Percentiles rank a stretch among this genome's conserved stretches.
phyloP scores from a whole-genome alignment of 176 grass and related monocot genomes.

The Metroxylon sagu region DNA sequence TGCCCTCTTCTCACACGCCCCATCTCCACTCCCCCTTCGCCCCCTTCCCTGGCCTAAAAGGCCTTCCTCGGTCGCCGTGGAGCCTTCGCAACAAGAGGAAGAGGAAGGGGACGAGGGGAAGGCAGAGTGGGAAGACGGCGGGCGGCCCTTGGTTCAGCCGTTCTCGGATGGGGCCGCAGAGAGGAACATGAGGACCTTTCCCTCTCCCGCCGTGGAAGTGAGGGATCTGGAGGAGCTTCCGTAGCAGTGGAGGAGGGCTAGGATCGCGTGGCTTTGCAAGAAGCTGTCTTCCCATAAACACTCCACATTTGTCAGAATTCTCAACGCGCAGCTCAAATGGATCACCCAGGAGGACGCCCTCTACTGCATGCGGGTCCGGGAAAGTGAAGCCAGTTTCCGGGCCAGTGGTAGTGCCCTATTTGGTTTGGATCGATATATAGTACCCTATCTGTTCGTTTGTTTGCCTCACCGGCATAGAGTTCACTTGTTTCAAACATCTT shows the following conservation, averaged over 20 bases:
- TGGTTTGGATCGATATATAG: background rate
- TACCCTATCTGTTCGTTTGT: constrained; percentile 22
- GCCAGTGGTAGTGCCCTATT: constrained; percentile 19
- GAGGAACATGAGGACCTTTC: constrained; percentile 38
- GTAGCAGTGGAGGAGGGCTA: constrained; percentile 85
- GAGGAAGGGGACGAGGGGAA: constrained; percentile 25
- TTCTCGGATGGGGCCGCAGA: constrained; percentile 31
- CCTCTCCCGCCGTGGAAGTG: constrained; percentile 63
- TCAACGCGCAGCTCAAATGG: constrained; percentile 96
- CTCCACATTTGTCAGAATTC: constrained; percentile 81
- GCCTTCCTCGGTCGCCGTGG: constrained; percentile 3
- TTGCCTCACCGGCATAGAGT: background rate
- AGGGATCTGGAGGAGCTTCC: constrained; percentile 77
- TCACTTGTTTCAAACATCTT: background rate
- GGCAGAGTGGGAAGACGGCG: background rate
- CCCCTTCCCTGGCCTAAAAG: background rate
- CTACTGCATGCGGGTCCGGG: constrained; percentile 80
- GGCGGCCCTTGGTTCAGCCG: constrained; percentile 21
- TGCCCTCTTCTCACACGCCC: constrained; percentile 4
- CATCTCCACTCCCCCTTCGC: constrained; percentile 8
- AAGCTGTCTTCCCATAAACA: constrained; percentile 91
- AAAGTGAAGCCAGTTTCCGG: constrained; percentile 82
- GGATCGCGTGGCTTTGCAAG: constrained; percentile 98
- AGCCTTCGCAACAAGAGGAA: constrained; percentile 10
- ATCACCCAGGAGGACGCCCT: constrained; percentile 75